Evolutionary conservation across 139 green algal genomes (phyloP), one percentile per base, ranked within the genome.

Genomic region (Eudorina sp.): DNA sequence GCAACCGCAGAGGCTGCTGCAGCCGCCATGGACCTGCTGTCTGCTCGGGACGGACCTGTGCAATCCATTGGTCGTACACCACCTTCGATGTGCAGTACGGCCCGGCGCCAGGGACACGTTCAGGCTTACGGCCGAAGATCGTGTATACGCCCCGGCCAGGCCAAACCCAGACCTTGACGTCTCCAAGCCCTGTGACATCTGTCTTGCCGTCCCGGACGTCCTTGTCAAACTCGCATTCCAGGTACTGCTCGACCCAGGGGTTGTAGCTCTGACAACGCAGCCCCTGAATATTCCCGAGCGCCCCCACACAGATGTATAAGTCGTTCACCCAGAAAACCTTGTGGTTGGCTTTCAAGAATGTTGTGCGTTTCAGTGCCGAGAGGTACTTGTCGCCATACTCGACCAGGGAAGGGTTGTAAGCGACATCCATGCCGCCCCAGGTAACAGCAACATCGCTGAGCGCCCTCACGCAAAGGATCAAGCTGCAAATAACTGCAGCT

Each of bases 111-210:
- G 40, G 64, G 9, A 23, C 36, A 18, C 85, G 79, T 79, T 89
- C 7, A 0, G 90, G 90, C 81, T 92, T 92, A 29, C 84, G 80
- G 0, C 90, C 90, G 68, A 92, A 92, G 62, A 92, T 92, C 13
- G 90, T 75, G 48, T 89, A 92, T 21, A 89, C 78, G 23, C 90
- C 90, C 41, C 80, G 86, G 4, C 90, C 90, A 0, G 90, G 90
- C 90, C 90, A 92, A 1, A 45, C 27, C 90, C 90, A 92, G n/a
- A 91, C 66, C 58, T 93, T 93, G 7, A 90, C 81, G 55, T 93
- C 90, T 5, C 90, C 90, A 3, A 93, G 66, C 18, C 90, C 90
- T 4, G 51, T 85, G 19, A 48, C 83, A 48, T 93, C 90, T n/a
- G 86, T 53, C 53, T 86, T 90, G 64, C 90, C 90, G 29, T 48